Base-by-base conservation (phyloP, 2,329 filamentous ascomycete genomes). In the Ascochyta lentis region DNA sequence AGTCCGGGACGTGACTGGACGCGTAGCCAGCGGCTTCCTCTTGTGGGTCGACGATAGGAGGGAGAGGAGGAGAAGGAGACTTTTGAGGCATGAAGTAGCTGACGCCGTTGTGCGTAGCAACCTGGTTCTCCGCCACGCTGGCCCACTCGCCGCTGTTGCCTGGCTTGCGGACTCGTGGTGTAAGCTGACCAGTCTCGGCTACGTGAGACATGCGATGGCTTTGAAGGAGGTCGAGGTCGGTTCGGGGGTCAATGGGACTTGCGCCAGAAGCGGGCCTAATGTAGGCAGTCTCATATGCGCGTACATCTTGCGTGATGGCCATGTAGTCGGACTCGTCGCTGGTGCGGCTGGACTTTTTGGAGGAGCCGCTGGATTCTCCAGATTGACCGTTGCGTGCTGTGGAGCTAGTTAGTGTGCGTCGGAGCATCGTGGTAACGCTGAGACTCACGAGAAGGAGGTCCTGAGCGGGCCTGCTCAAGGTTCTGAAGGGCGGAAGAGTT, bases 171-270 rank as follows among this genome's bases (percentile, higher is more conserved):
- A 74, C 70, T 56, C 77, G 63, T 22, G 76, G 77, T 26, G 74
- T 75, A 42, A 82, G 71, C 58, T 81, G 80, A 15, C 80, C 80
- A 33, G 78, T 82, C 66, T 82, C 80, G 16, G 80, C 80, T 29
- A 79, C 79, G 59, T 81, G 80, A 6, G 80, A 81, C 49, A 79
- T 67, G 29, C 80, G 79, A 59, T 81, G 79, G 54, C 66, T 79
- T 50, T 80, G 74, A 51, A 81, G 76, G 24, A 80, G 66, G 39
- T 74, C 69, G 33, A 76, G 70, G 49, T 76, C 70, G 23, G 64
- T 68, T n/a, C 68, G 68, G 16, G 73, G 72, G 53, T 76, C 71
- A 26, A 67, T 61, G 29, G 71, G 65, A 10, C 56, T 56, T 12
- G 59, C 50, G 8, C 55, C 41, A 4, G 65, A 64, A 22, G 59